Base-by-base conservation (phyloP, 1,284 basidiomycete genomes). In the Porphyrellus sp. region DNA sequence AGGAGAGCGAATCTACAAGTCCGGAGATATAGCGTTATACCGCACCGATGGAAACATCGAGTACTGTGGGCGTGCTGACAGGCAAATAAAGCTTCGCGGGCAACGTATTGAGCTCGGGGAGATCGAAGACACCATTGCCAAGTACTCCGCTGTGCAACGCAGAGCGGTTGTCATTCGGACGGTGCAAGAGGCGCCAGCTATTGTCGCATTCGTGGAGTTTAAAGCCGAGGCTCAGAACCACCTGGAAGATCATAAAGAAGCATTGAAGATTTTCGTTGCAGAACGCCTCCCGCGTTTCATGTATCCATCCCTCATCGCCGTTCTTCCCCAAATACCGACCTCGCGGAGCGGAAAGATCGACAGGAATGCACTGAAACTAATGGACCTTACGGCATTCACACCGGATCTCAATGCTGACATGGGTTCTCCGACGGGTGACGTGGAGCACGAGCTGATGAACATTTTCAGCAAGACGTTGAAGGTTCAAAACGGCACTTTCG, bases 81-180 rank as follows among this genome's bases (percentile, higher is more conserved):
- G 61, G 43, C 67, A 69, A 35, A 60, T 69, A 55, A 70, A 70
- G 56, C 61, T 69, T 51, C 67, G 65, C 7, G 67, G 69, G 15
- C 67, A 66, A 39, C 59, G 65, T 21, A 60, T 69, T 20, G 69
- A 69, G 40, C 57, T 69, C 7, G 57, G 64, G 7, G 67, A 69
- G 50, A 61, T 69, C 18, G 69, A 69, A 58, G 60, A 66, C 35
- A 60, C 61, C 0, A 60, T 70, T 16, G 52, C 58, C 57, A 59
- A 64, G 31, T 65, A 57, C 37, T 37, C 54, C 1, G 38, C 37
- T 15, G 59, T 63, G 5, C 57, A 56, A 44, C 57, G 63, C 20
- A 52, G 54, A 21, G 59, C 56, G 7, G 65, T 65, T 28, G 51
- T 65, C 51, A 66, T 65, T 45, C 59, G 65, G 18, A 53, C 50